These are phyloP conservation scores for Penicillium sp. DNA, from an alignment of 2,329 filamentous ascomycete genomes.

Conservation along the genomic window DNA sequence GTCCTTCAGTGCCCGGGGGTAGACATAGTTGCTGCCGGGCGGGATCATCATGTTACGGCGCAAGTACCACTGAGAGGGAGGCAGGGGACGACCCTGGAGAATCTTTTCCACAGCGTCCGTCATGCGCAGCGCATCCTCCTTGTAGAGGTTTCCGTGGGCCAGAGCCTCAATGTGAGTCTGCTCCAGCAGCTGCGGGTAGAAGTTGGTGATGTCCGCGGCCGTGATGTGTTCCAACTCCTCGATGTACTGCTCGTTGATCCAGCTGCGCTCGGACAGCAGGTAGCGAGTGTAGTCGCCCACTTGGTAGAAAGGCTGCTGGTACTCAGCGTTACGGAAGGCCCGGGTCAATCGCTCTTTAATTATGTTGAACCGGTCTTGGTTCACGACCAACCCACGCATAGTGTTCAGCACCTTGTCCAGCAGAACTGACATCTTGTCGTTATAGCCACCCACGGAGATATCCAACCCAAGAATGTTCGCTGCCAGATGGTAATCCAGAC, in stretches of 20 bases:
- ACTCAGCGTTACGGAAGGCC: conserved; percentile 82
- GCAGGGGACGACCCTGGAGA: conserved; percentile 73
- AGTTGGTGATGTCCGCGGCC: conserved; percentile 72
- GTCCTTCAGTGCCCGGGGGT: conserved; percentile 78
- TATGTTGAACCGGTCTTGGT: conserved; percentile 86
- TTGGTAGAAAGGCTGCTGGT: conserved; percentile 86
- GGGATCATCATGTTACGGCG: conserved; percentile 77
- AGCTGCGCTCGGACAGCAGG: conserved; percentile 76
- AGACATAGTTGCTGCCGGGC: conserved; percentile 80
- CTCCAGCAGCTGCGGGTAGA: conserved; percentile 77
- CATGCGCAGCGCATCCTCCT: conserved; percentile 85
- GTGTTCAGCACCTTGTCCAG: conserved; percentile 85
- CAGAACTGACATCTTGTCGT: conserved; percentile 90
- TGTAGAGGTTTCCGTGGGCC: conserved; percentile 90
- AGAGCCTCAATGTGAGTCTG: conserved; percentile 88
- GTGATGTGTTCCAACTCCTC: conserved; percentile 77
- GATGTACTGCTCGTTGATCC: conserved; percentile 77
- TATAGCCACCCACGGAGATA: conserved; percentile 85
- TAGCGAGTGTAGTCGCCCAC: conserved; percentile 81
- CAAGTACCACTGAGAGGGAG: conserved; percentile 78
- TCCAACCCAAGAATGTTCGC: conserved; percentile 75
- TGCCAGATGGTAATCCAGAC: conserved; percentile 79
- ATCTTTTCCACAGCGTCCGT: conserved; percentile 80
- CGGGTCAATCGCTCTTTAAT: conserved; percentile 83
- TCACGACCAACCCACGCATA: conserved; percentile 82